Percentiles rank a stretch among this genome's conserved stretches.
Conservation (phyloP, 441 rosid species). For the Pelargonium citronellum region DNA sequence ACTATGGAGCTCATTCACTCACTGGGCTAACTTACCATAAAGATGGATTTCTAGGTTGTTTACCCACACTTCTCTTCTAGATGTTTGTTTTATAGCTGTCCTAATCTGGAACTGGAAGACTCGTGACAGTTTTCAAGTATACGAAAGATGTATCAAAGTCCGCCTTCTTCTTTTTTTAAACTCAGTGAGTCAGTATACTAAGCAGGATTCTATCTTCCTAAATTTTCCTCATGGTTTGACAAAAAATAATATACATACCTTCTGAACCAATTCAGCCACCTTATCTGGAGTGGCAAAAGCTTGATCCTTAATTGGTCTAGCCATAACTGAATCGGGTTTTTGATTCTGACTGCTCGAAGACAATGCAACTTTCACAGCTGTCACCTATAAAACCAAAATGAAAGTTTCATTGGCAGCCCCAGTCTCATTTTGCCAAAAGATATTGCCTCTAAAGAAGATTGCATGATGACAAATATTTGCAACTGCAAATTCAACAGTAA, state of each 20-base stretch:
- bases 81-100: constrained; percentile 1
- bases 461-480: background rate
- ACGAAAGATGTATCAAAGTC: background rate
- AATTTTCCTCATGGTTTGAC: background rate
- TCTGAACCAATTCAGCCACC: constrained; percentile 89
- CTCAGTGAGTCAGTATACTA: background rate
- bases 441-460: background rate
- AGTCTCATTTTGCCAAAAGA: background rate
- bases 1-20: background rate
- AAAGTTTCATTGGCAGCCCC: constrained; percentile 14
- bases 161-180: background rate
- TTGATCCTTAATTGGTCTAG: constrained; percentile 86
- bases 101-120: background rate
- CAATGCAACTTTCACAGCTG: constrained; percentile 78
- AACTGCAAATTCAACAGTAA: background rate
- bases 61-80: background rate
- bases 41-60: background rate
- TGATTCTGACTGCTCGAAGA: constrained; percentile 57
- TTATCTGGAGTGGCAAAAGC: constrained; percentile 92
- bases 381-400: constrained; percentile 46
- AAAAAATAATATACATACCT: constrained; percentile 39
- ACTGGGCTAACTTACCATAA: background rate
- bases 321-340: constrained; percentile 60
- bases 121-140: background rate
- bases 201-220: background rate